A percentile compares a stretch with the other conserved stretches of the same genome.
Conservation (phyloP, 192 early-diverging fungal species). For the Pilobolus umbonatus region DNA sequence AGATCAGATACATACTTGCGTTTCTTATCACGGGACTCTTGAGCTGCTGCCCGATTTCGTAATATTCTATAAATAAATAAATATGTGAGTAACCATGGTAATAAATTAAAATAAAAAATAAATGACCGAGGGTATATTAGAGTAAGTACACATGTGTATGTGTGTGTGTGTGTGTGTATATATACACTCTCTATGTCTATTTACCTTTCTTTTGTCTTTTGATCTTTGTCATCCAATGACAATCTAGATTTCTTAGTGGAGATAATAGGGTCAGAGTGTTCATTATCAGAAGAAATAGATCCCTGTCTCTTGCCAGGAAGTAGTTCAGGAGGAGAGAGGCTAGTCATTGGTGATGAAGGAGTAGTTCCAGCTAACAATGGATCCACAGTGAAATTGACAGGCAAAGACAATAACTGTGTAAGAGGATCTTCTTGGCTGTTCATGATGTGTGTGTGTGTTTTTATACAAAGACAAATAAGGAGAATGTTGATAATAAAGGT, state of each 20-base stretch:
- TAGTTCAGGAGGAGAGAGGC: background rate
- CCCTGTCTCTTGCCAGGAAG: background rate
- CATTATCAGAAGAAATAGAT: background rate
- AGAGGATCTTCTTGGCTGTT: constrained; percentile 7
- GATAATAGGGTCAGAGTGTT: background rate
- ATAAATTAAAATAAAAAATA: too few relatives aligned
- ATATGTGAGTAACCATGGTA: background rate
- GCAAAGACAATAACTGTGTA: constrained; percentile 13
- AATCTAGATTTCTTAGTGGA: constrained; percentile 11
- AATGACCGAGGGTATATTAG: too few relatives aligned
- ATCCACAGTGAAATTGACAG: constrained; percentile 21
- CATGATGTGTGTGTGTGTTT: background rate
- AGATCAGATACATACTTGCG: constrained; percentile 58
- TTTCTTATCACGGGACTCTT: constrained; percentile 76
- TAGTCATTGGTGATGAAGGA: constrained; percentile 2
- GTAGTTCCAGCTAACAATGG: constrained; percentile 12
- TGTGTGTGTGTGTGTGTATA: too few relatives aligned
- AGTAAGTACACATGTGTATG: too few relatives aligned
- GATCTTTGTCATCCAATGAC: constrained; percentile 26
- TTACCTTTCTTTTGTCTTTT: constrained; percentile 33
- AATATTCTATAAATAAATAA: constrained; percentile 40
- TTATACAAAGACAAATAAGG: background rate
- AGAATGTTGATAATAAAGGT: constrained; percentile 1
- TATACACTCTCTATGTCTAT: constrained; percentile 4
- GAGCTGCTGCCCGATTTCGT: constrained; percentile 68